Evolutionary conservation across 2,329 filamentous ascomycete species (phyloP).

Genomic region (Biscogniauxia marginata): DNA sequence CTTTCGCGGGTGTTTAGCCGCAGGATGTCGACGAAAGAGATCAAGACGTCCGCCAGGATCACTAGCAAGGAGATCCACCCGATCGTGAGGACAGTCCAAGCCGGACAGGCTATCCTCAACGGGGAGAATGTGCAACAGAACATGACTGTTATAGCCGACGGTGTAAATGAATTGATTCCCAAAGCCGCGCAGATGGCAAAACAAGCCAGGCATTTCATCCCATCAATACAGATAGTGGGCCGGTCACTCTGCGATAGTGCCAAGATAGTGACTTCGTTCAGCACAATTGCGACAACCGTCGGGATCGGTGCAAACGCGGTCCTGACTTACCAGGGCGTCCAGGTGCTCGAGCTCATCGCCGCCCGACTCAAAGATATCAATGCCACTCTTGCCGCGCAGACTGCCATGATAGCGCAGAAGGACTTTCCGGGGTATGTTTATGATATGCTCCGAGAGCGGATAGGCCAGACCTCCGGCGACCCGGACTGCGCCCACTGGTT

Average conservation of each 20-base stretch:
- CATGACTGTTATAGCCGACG: neutral
- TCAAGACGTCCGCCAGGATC: neutral
- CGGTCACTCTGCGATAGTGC: conserved; percentile 34
- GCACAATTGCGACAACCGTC: conserved; percentile 29
- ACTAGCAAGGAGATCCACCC: neutral
- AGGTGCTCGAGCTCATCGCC: conserved; percentile 37
- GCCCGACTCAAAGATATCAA: conserved; percentile 35
- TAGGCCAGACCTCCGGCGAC: conserved; percentile 33
- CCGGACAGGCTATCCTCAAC: neutral
- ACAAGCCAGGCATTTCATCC: conserved; percentile 24
- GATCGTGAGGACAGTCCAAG: conserved; percentile 6
- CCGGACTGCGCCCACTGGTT: conserved; percentile 34
- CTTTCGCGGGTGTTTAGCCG: neutral
- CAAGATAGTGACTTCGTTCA: conserved; percentile 33
- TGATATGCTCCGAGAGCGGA: conserved; percentile 37
- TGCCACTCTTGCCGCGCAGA: conserved; percentile 34
- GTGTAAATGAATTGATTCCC: neutral
- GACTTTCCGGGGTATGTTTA: conserved; percentile 38
- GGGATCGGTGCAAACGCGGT: conserved; percentile 36
- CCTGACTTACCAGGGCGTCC: conserved; percentile 36
- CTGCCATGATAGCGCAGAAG: conserved; percentile 36
- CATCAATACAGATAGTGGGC: conserved; percentile 36
- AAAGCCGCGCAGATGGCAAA: conserved; percentile 2
- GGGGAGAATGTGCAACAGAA: neutral
- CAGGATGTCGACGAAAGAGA: neutral